A percentile compares a stretch with the other conserved stretches of the same genome.
Conservation (phyloP, 345 rosid species). For the Hypericum androsaemum region DNA sequence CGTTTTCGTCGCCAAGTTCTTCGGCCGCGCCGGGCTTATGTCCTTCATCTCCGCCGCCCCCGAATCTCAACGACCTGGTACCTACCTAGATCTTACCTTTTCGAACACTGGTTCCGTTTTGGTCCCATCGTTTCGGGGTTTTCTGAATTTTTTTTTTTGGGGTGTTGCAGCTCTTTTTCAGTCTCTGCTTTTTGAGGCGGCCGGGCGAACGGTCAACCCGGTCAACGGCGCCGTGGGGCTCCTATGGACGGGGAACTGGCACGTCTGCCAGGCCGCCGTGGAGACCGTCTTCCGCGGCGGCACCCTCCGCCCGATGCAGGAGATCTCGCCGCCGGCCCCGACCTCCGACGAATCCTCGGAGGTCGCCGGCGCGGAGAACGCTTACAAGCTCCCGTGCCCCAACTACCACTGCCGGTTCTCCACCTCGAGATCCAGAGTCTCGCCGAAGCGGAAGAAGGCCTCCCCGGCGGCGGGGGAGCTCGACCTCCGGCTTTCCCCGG, state of each 20-base stretch:
- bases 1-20: constrained; percentile 77
- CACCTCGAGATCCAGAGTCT: constrained; percentile 48
- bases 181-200: constrained; percentile 57
- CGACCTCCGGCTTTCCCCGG: constrained; percentile 52
- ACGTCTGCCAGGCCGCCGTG: constrained; percentile 45
- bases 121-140: too few relatives aligned
- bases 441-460: constrained; percentile 43
- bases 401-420: constrained; percentile 53
- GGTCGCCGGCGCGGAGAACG: constrained; percentile 37
- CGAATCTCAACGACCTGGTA: constrained; percentile 51
- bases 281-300: constrained; percentile 57
- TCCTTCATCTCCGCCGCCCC: constrained; percentile 70
- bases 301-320: constrained; percentile 31
- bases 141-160: neutral
- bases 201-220: constrained; percentile 59
- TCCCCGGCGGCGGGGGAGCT: constrained; percentile 33
- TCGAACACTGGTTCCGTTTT: too few relatives aligned
- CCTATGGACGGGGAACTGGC: constrained; percentile 67
- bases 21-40: constrained; percentile 85
- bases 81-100: neutral
- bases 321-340: constrained; percentile 9
- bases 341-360: constrained; percentile 63
- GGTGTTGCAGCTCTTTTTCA: constrained; percentile 45
- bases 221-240: constrained; percentile 66
- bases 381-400: constrained; percentile 32